phyloP scores from a whole-genome alignment of 495 filamentous ascomycete species.

The Podospora conica region DNA sequence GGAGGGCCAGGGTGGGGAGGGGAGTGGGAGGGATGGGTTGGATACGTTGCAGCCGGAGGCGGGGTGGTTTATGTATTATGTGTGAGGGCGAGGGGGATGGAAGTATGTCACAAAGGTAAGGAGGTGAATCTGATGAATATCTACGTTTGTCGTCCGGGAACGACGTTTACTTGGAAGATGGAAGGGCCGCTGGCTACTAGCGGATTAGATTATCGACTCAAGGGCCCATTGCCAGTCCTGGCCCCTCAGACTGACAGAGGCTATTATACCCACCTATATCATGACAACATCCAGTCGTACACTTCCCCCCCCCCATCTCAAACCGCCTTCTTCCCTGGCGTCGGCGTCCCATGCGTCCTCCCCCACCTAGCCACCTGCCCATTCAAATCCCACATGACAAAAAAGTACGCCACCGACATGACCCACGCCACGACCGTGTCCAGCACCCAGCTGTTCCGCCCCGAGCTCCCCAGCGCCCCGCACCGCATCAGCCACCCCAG shows the following conservation, averaged over 20 bases:
- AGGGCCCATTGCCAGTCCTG: background rate
- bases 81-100: conserved; percentile 13
- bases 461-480: conserved; percentile 48
- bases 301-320: background rate
- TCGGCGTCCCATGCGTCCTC: conserved; percentile 52
- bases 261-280: background rate
- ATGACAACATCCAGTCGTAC: background rate
- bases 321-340: conserved; percentile 26
- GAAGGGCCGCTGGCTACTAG: background rate
- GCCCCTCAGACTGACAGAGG: background rate
- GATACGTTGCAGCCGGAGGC: conserved; percentile 36
- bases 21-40: conserved; percentile 12
- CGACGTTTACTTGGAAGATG: background rate
- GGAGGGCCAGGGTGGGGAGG: conserved; percentile 5
- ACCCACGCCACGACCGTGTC: conserved; percentile 58
- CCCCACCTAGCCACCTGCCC: conserved; percentile 52
- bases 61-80: conserved; percentile 39
- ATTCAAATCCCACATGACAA: conserved; percentile 54
- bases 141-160: background rate
- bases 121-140: background rate
- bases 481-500: conserved; percentile 64
- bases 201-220: background rate
- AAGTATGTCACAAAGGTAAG: background rate
- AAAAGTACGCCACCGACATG: conserved; percentile 52
- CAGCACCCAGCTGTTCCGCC: conserved; percentile 51